Base-by-base conservation (phyloP, 2,329 filamentous ascomycete species). In the Rhytidhysteron rufulum region DNA sequence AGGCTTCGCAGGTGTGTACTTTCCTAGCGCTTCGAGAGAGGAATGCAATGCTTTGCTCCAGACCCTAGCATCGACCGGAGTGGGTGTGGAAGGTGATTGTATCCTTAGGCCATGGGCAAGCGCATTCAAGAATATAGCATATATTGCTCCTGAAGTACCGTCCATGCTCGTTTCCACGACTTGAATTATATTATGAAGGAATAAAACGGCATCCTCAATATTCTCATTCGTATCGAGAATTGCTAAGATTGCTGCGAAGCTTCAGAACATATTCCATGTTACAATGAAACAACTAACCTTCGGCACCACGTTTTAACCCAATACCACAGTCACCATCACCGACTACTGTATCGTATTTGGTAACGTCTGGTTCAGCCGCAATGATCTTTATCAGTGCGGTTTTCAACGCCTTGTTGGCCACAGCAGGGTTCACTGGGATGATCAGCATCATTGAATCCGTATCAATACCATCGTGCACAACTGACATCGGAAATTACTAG, bases 321-420 rank as follows among this genome's bases (percentile, higher is more conserved):
- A 88, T 86, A 8, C 89, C 89, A 57, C 89, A 95, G 66, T 95
- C 89, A 34, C 89, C 89, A 58, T 95, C 89, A 31, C 89, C 89
- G 18, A 95, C 88, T 10, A 93, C 80, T 0, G 88, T 94, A 57
- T 86, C 83, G 57, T 77, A 86, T 40, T 70, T 75, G 9, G 83
- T 86, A 40, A 86, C 71, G 31, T 82, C 74, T 7, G 80, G 75
- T 55, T 87, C 83, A 1, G 75, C 83, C 0, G 70, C 73, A 46
- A 88, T 76, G 11, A 89, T 69, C 25, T 71, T 72, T 35, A 84
- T 68, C 13, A 88, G 69, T 15, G 72, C 83, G 22, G 69, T 67
- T 30, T 66, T 70, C 30, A 85, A 69, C 18, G 71, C 73, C 37
- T 70, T 74, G 47, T 73, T 77, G 18, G 77, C 70, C 3, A 63